Evolutionary conservation across 106 monocot species (phyloP), one percentile per base, ranked within the genome.

Genomic region (Agapanthus africanus): DNA sequence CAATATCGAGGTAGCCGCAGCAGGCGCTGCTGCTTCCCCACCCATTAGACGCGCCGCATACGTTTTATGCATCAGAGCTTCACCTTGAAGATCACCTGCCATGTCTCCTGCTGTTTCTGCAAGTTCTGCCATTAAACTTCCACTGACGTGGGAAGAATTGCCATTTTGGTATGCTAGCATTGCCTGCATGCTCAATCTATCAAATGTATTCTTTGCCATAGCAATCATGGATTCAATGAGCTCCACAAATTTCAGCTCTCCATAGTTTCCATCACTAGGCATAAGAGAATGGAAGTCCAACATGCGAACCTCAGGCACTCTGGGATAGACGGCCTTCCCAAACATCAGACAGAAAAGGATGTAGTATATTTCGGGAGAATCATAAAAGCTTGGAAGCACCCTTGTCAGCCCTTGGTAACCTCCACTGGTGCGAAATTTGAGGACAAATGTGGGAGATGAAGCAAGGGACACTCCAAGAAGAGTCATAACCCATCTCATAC

Each of bases 401-500:
- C 76, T 78, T 68, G 82, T 79, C 69, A 99, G 66, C 0, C 81
- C 79, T 71, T 93, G 99, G 47, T 85, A 99, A 56, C 99, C 93
- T 72, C 86, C 87, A 74, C 87, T 93, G 57, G 65, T 73, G 9
- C 83, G 89, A 41, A 99, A 99, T 79, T 83, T 93, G 19, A 87
- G 90, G 54, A 79, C 41, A 83, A 99, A 99, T 40, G 88, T 93
- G 21, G 87, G 78, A 51, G 99, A 99, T 39, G 99, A 99, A 71
- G 90, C 70, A 67, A 99, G 99, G 73, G 90, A 85, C 31, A 93
- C 90, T 49, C 99, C 99, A 54, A 93, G 82, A 73, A 99, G 93
- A 79, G 99, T 99, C 87, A 93, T 90, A 77, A 99, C 90, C 99
- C 99, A 99, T 75, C 93, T 80, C 99, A 99, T 99, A 77, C 90